Percentiles rank a stretch among this genome's conserved stretches.
Conservation (phyloP, 306 rosid genomes). For the Echinosophora koreensis region DNA sequence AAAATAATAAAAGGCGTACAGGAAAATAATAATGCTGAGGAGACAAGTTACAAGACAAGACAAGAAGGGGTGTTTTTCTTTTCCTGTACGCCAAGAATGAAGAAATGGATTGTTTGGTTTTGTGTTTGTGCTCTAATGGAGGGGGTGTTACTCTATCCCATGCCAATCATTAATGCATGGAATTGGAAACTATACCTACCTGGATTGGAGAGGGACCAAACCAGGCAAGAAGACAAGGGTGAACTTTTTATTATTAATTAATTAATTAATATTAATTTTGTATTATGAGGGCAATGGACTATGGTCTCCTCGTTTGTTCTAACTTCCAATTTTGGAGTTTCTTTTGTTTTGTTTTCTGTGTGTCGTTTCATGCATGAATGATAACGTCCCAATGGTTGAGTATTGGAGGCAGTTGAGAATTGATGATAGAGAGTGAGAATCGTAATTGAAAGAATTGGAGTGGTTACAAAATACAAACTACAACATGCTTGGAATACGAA, state of each 20-base stretch:
- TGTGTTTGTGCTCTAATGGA: neutral
- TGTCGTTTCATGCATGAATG: conserved; percentile 6
- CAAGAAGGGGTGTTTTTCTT: neutral
- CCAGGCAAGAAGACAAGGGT: conserved; percentile 43
- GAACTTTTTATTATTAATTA: neutral
- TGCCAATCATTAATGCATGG: conserved; percentile 7
- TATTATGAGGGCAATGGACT: neutral
- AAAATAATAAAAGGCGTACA: conserved; percentile 47
- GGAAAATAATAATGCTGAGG: conserved; percentile 22
- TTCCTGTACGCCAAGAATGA: conserved; percentile 46
- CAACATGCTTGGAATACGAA: neutral
- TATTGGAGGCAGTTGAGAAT: conserved; percentile 32
- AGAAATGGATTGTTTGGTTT: conserved; percentile 14
- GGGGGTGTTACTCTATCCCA: neutral
- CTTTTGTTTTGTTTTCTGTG: too few species aligned
- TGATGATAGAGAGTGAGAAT: conserved; percentile 48
- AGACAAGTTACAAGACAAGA: neutral
- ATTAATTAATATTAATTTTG: neutral
- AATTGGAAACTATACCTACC: conserved; percentile 31
- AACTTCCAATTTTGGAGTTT: neutral
- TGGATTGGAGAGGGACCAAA: conserved; percentile 54
- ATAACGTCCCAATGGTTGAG: conserved; percentile 34
- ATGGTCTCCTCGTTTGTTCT: neutral
- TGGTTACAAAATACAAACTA: neutral
- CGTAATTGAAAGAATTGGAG: conserved; percentile 27